Base-by-base conservation (phyloP, 371 early-diverging fungal genomes). In the Batrachochytrium dendrobatidis region DNA sequence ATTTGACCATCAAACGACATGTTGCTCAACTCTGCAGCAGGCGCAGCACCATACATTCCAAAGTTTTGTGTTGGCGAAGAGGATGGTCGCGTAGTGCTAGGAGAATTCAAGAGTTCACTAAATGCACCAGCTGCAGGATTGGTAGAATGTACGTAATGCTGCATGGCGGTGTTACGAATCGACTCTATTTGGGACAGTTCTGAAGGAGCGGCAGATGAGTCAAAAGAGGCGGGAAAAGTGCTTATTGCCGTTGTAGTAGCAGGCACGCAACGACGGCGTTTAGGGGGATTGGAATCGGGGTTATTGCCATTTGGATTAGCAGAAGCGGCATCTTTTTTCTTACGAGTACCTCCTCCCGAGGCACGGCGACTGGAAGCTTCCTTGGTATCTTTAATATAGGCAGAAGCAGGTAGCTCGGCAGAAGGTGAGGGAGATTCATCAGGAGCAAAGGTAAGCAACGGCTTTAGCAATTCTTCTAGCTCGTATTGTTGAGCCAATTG, bases 341-440 rank as follows among this genome's bases (percentile, higher is more conserved):
- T 15, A 20, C 15, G 39, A 39, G 48, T 8, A 17, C 8, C 48
- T 4, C 64, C 65, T 46, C 70, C 67, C 33, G 61, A 55, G n/a
- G 76, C 65, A 58, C 78, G 73, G 30, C 72, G 77, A 60, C 80
- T 84, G 20, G 76, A 77, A 15, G 80, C 79, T 3, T 79, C 79
- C 34, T 69, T 60, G 59, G 68, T 71, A 4, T 62, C 62, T 26
- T 56, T 74, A 58, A 55, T 39, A n/a, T n/a, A 12, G 39, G 12
- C 39, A 15, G 39, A n/a, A 39, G 39, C 48, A 53, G 12, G 28
- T 49, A 10, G 65, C 65, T 33, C 54, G 64, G n/a, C n/a, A n/a
- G n/a, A n/a, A n/a, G n/a, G n/a, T n/a, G n/a, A n/a, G 5, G 59
- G 49, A 7, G 69, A n/a, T n/a, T n/a, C n/a, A n/a, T n/a, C 62